Base-by-base conservation (phyloP, 495 filamentous ascomycete genomes). In the Penicillium goetzii region DNA sequence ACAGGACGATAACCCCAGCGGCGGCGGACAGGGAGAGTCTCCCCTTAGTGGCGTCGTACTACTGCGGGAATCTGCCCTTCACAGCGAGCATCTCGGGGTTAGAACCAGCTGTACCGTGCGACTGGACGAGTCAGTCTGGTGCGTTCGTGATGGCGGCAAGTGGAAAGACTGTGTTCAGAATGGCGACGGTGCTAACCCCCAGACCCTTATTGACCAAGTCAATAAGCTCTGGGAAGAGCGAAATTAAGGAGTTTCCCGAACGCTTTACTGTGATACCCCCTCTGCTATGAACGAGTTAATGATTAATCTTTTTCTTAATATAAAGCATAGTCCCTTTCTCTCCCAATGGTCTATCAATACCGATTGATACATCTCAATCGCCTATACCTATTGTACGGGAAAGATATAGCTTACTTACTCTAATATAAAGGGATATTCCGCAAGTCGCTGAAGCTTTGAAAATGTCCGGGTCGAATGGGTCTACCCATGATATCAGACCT, bases 41-140 rank as follows among this genome's bases (percentile, higher is more conserved):
- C 70, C 71, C 4, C 68, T 78, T 1, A 80, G 77, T 58, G 79
- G 79, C 0, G 71, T 94, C 57, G 84, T 84, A 11, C 77, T 97
- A 80, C 79, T 99, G 36, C 80, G 87, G 55, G 76, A 89, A 26
- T 97, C 92, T 72, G 89, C 96, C n/a, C 72, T 84, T 57, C 84
- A 88, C 60, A 90, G 85, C 61, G 75, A 82, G 10, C 74, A 86
- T 4, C 86, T 89, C 30, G 88, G 87, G 14, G 89, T 95, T 8
- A 89, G 79, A 30, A 93, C 84, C 69, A 96, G 91, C 76, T 98
- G 95, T 75, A 99, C 95, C 0, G 87, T 97, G 11, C 83, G 95
- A 26, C 76, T 99, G 26, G 83, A 92, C 67, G 82, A 91, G 21
- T 72, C 91, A 64, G 80, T 89, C 53, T 91, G 94, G 83, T 98